phyloP scores from a whole-genome alignment of 2,329 filamentous ascomycete species.

The Anthostomella pinea region DNA sequence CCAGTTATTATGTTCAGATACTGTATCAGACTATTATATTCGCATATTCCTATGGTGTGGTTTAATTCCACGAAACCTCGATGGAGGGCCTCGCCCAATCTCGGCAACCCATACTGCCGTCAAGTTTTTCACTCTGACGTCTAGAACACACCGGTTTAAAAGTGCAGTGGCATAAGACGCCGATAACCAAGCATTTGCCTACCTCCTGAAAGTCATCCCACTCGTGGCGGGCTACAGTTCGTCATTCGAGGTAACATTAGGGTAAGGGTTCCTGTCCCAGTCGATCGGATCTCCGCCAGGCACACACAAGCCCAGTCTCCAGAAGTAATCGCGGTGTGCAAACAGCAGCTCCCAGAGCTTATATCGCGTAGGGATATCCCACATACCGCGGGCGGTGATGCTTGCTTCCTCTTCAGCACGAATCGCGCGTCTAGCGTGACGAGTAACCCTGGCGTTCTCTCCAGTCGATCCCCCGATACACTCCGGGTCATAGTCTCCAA shows the following conservation, averaged over 20 bases:
- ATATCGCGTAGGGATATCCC: conserved; percentile 58
- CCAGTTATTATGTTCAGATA: no score
- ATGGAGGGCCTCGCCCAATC: no score
- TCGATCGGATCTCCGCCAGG: conserved; percentile 72
- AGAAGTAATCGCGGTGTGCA: conserved; percentile 95
- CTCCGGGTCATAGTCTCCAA: conserved; percentile 64
- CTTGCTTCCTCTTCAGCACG: conserved; percentile 17
- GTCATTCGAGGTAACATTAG: conserved; percentile 33
- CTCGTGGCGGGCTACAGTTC: conserved; percentile 44
- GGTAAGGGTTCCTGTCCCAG: conserved; percentile 57
- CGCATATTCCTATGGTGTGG: no score
- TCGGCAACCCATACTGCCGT: no score
- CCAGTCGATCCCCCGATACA: conserved; percentile 66
- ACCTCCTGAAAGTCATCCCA: no score
- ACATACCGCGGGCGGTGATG: conserved; percentile 41
- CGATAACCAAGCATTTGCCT: no score
- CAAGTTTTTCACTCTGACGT: no score
- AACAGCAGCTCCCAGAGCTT: conserved; percentile 93
- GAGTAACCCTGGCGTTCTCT: conserved; percentile 24
- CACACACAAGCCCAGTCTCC: conserved; percentile 84
- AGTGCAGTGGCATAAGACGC: no score
- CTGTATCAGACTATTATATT: no score
- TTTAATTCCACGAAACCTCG: no score
- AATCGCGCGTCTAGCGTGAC: conserved; percentile 21
- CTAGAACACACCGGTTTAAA: no score